Evolutionary conservation across 1,139 yeast species (phyloP).

Genomic region (Arxiozyma slooffiae): DNA sequence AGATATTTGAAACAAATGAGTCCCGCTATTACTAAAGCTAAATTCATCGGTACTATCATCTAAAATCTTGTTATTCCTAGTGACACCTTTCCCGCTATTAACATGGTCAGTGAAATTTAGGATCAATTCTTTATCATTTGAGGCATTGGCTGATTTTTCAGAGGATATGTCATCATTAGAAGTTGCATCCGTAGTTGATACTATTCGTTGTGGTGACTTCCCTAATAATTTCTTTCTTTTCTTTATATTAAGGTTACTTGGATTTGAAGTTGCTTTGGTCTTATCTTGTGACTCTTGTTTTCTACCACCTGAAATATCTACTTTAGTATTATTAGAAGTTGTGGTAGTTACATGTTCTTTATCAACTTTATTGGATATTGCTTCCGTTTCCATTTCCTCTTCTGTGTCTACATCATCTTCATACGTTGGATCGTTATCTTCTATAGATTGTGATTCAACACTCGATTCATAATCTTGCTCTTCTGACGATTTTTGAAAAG

Average conservation of each 20-base stretch:
- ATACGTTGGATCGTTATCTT: neutral
- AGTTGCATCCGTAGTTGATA: slow-evolving; percentile 5
- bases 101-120: slow-evolving; percentile 20
- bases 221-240: slow-evolving; percentile 15
- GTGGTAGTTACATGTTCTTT: neutral
- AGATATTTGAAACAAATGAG: slow-evolving; percentile 26
- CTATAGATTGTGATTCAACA: neutral
- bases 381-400: neutral
- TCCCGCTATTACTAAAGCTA: slow-evolving; percentile 26
- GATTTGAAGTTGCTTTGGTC: neutral
- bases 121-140: slow-evolving; percentile 12
- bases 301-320: neutral
- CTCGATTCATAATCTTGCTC: neutral
- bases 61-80: slow-evolving; percentile 19
- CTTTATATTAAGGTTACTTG: neutral
- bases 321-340: neutral
- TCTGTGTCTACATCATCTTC: neutral
- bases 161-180: slow-evolving; percentile 9
- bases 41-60: too few relatives aligned
- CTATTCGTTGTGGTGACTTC: slow-evolving; percentile 12
- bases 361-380: neutral
- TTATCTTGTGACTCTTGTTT: neutral
- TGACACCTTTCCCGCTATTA: slow-evolving; percentile 11
- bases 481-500: too few relatives aligned
- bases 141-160: neutral